These are phyloP conservation scores for Suillus americanus DNA, from an alignment of 768 basidiomycete species.

Conservation along the genomic window DNA sequence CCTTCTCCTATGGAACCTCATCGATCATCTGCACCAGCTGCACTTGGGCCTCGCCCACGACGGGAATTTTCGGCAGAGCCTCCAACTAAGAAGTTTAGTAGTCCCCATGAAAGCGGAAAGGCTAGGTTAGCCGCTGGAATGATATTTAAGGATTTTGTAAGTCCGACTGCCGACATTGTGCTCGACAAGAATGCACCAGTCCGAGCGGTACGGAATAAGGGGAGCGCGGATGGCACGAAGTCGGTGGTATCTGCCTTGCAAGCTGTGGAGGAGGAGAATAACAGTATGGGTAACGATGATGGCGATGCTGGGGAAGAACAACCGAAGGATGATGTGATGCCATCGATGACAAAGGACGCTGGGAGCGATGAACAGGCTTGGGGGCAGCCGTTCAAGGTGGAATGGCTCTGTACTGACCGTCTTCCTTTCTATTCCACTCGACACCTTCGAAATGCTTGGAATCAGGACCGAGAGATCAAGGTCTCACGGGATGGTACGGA, in stretches of 20 bases:
- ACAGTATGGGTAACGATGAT: conserved; percentile 6
- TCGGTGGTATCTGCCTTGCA: conserved; percentile 14
- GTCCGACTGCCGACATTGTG: conserved; percentile 29
- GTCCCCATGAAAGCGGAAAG: conserved; percentile 29
- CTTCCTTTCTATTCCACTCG: conserved; percentile 76
- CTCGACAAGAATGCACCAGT: conserved; percentile 42
- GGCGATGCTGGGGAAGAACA: conserved; percentile 23
- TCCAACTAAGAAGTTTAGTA: conserved; percentile 32
- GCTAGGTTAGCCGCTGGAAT: conserved; percentile 3
- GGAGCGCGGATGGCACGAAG: conserved; percentile 19
- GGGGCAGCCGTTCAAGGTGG: conserved; percentile 79
- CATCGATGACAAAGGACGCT: neutral
- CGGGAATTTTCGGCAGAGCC: conserved; percentile 29
- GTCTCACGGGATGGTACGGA: conserved; percentile 91
- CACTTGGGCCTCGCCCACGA: conserved; percentile 38
- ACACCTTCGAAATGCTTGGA: conserved; percentile 91
- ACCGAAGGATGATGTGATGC: conserved; percentile 16
- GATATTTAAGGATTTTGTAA: neutral
- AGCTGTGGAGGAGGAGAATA: conserved; percentile 25
- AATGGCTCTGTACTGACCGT: conserved; percentile 74
- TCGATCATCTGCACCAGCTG: conserved; percentile 52
- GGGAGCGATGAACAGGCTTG: conserved; percentile 38
- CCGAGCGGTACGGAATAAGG: conserved; percentile 27
- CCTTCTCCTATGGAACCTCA: neutral
- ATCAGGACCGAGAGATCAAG: conserved; percentile 79